These are phyloP conservation scores for Mycena chlorophos DNA, from an alignment of 768 basidiomycete species.

Conservation along the genomic window DNA sequence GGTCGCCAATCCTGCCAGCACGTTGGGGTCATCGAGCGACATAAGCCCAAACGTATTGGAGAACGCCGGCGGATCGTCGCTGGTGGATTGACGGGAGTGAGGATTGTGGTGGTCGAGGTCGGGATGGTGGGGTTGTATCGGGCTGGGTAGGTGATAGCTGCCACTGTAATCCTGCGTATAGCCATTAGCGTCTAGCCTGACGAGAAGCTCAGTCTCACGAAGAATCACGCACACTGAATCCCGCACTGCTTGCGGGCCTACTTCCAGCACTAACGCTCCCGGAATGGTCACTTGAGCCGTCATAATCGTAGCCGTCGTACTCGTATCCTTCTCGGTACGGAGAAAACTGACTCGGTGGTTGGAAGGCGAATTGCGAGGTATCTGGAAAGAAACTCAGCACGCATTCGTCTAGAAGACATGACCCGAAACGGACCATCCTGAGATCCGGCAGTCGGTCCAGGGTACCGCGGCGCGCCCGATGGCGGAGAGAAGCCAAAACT, in stretches of 20 bases:
- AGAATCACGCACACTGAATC: conserved; percentile 12
- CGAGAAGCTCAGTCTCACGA: too few species aligned
- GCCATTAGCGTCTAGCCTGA: not conserved
- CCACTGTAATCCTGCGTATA: not conserved
- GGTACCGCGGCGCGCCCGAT: not conserved
- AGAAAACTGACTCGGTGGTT: not conserved
- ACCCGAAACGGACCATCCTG: too few species aligned
- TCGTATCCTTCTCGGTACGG: not conserved
- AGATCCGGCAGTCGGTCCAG: not conserved
- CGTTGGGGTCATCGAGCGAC: conserved; percentile 72
- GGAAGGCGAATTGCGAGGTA: not conserved
- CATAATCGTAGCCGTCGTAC: not conserved
- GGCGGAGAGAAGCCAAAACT: not conserved
- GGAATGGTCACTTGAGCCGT: not conserved
- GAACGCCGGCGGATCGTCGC: conserved; percentile 32
- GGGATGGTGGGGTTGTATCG: not conserved
- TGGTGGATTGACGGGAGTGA: not conserved
- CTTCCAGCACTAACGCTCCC: conserved; percentile 6
- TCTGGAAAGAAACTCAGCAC: too few species aligned
- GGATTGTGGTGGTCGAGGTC: not conserved
- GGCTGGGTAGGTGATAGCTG: not conserved
- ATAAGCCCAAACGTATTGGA: conserved; percentile 72
- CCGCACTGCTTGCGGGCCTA: conserved; percentile 13
- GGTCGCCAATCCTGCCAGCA: conserved; percentile 58
- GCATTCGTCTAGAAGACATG: too few species aligned